These are phyloP conservation scores for Xylaria sp. DNA, from an alignment of 2,329 filamentous ascomycete genomes.

Conservation along the genomic window DNA sequence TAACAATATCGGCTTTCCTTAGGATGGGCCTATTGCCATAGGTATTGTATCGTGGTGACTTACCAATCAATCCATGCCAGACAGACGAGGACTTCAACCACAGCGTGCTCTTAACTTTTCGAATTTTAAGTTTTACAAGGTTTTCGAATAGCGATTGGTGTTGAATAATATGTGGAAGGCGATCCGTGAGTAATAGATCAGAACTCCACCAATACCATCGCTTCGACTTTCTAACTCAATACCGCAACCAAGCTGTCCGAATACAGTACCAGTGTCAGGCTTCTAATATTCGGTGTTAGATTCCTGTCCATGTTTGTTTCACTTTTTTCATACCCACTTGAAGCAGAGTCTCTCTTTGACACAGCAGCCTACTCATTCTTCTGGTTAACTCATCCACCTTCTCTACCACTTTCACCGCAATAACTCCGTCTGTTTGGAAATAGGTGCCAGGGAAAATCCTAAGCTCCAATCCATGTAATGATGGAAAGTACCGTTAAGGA, in stretches of 20 bases:
- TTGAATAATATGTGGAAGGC: background rate
- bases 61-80: background rate
- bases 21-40: background rate
- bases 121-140: background rate
- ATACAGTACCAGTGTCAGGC: background rate
- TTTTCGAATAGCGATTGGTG: background rate
- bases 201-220: background rate
- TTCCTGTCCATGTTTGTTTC: background rate
- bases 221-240: background rate
- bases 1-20: background rate
- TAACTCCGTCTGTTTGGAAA: background rate
- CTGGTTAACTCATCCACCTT: background rate
- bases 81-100: background rate
- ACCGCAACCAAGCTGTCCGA: background rate
- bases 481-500: background rate
- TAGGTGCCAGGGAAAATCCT: background rate
- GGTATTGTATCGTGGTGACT: background rate
- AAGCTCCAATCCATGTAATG: background rate
- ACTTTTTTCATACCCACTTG: too few species aligned
- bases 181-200: background rate
- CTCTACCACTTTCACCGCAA: background rate
- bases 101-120: background rate
- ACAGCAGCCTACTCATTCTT: background rate
- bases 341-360: background rate
- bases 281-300: background rate